Evolutionary conservation across 1,139 yeast genomes (phyloP), one percentile per base, ranked within the genome.

Genomic region (Saccharomyces pastorianus): DNA sequence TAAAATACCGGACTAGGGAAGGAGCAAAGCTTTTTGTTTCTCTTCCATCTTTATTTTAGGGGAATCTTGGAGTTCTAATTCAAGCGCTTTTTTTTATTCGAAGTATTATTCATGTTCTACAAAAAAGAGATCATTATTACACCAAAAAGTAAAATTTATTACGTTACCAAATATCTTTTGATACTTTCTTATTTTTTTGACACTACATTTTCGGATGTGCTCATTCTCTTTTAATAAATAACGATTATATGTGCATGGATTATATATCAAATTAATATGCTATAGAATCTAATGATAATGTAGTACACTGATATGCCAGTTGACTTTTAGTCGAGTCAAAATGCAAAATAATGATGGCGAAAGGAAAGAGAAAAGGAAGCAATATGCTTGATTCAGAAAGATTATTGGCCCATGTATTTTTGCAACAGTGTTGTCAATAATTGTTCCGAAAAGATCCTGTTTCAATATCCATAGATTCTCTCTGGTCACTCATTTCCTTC

Each of bases 401-500:
- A 6, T 31, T 1, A 31, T 31, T 31, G 4, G 4, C 34, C 34
- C 4, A 31, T 31, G 4, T 31, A 6, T 31, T 31, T 31, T 31
- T 31, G 34, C 34, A 31, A 13, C 4, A 3, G 34, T 20, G 4
- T 20, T 20, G 23, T 20, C 23, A 20, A 20, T 20, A 20, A 4
- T 20, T 20, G 3, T 20, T 20, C 3, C 23, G 23, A 20, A 20
- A 4, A 20, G 23, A 20, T 20, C 23, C 23, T 20, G 3, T 20
- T 20, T 20, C 23, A 20, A 3, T 20, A 20, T 20, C 23, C 23
- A 20, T 20, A 20, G 26, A 25, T 23, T 52, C 54, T 23, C 48
- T 56, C 25, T 55, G 53, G 31, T 53, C 47, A 13, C 52, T 50
- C 2, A 58, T 53, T 44, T 51, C 28, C 8, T 51, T 53, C 34